Evolutionary conservation across 2,329 filamentous ascomycete genomes (phyloP).

Genomic region (Neopestalotiopsis rosae): DNA sequence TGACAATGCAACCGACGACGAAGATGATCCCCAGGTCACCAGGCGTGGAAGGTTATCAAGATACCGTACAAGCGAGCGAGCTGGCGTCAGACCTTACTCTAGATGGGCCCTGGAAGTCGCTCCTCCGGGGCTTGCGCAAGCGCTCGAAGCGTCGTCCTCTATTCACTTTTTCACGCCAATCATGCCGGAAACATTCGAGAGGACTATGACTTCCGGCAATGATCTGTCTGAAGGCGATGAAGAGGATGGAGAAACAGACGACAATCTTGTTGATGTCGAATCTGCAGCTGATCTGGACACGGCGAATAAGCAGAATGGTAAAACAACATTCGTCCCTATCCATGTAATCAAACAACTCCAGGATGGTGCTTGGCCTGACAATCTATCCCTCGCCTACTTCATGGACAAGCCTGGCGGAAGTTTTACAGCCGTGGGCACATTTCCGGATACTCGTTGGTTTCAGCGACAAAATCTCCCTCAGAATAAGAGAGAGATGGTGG

Average conservation of each 20-base stretch:
- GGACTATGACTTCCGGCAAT: not conserved
- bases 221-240: slow-evolving; percentile 7
- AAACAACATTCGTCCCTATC: slow-evolving; percentile 3
- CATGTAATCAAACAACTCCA: slow-evolving; percentile 2
- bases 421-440: slow-evolving; percentile 17
- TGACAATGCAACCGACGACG: not conserved
- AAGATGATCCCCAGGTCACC: not conserved
- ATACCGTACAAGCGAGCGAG: not conserved
- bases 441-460: slow-evolving; percentile 18
- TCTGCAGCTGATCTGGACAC: not conserved
- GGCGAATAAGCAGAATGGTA: not conserved
- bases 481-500: slow-evolving; percentile 29
- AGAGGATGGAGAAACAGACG: slow-evolving; percentile 14
- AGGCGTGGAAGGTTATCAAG: not conserved
- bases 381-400: slow-evolving; percentile 4
- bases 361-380: slow-evolving; percentile 17
- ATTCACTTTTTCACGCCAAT: slow-evolving; percentile 7
- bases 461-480: slow-evolving; percentile 29
- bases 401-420: slow-evolving; percentile 6
- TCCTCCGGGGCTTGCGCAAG: not conserved
- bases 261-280: not conserved
- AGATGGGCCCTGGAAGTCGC: not conserved
- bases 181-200: not conserved
- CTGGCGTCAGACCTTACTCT: not conserved
- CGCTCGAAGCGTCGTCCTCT: slow-evolving; percentile 10